Conservation (phyloP, 1,284 basidiomycete species). For the Melampsora americana region DNA sequence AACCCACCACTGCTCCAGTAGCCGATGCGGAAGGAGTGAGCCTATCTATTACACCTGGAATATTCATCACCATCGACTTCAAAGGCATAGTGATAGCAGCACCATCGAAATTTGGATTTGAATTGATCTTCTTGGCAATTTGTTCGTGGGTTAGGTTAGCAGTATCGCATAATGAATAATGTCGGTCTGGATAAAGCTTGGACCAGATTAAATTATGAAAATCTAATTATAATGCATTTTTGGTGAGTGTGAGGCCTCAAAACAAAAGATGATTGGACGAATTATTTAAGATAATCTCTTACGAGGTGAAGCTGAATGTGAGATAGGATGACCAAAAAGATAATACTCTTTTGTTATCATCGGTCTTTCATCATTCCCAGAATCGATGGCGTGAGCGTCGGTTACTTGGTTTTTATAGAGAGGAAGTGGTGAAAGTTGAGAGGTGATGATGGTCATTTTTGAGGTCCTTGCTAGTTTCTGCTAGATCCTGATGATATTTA, state of each 20-base stretch:
- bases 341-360: neutral
- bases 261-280: neutral
- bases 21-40: neutral
- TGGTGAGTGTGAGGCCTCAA: neutral
- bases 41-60: neutral
- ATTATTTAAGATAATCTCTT: neutral
- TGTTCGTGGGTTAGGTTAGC: neutral
- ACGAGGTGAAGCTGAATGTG: neutral
- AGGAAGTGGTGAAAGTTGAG: no score
- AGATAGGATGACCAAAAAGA: slow-evolving; percentile 9
- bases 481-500: no score
- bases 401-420: no score
- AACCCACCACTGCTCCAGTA: neutral
- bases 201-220: slow-evolving; percentile 3
- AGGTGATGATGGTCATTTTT: no score
- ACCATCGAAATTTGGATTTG: neutral
- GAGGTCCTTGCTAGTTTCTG: no score
- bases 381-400: no score
- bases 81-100: slow-evolving; percentile 4
- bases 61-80: neutral
- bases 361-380: neutral
- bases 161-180: neutral
- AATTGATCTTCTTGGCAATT: neutral
- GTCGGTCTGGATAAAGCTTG: slow-evolving; percentile 2
- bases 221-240: neutral